Conservation (phyloP, 805 yeast species). For the Schwanniomyces polymorphus region DNA sequence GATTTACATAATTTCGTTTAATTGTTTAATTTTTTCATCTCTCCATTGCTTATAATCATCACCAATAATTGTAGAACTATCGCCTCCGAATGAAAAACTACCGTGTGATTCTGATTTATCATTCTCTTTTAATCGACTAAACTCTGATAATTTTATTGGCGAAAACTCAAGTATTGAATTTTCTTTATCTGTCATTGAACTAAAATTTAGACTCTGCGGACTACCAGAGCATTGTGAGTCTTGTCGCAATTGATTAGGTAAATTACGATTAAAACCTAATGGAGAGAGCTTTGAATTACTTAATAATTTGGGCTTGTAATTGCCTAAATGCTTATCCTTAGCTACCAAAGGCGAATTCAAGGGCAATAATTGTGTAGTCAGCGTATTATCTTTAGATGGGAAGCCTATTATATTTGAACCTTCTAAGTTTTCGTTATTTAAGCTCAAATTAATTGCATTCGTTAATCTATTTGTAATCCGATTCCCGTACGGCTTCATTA, state of each 20-base stretch:
- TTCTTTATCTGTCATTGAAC: conserved; percentile 7
- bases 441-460: conserved; percentile 11
- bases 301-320: not conserved
- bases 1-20: conserved; percentile 10
- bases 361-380: conserved; percentile 12
- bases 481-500: conserved; percentile 6
- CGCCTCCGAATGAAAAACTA: conserved; percentile 24
- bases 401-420: conserved; percentile 7
- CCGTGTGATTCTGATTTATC: not conserved
- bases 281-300: conserved; percentile 11
- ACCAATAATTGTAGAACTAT: conserved; percentile 38
- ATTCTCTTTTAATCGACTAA: not conserved
- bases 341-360: conserved; percentile 15
- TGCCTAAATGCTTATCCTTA: not conserved
- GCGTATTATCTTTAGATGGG: conserved; percentile 2
- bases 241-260: not conserved
- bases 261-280: conserved; percentile 8
- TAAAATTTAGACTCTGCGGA: not conserved
- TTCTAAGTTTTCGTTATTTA: conserved; percentile 7
- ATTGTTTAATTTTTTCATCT: conserved; percentile 31
- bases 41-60: conserved; percentile 44
- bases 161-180: conserved; percentile 11
- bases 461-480: conserved; percentile 10
- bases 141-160: conserved; percentile 8
- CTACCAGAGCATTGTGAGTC: not conserved